Evolutionary conservation across 768 basidiomycete species (phyloP).

Genomic region (Tephrocybe sp.): DNA sequence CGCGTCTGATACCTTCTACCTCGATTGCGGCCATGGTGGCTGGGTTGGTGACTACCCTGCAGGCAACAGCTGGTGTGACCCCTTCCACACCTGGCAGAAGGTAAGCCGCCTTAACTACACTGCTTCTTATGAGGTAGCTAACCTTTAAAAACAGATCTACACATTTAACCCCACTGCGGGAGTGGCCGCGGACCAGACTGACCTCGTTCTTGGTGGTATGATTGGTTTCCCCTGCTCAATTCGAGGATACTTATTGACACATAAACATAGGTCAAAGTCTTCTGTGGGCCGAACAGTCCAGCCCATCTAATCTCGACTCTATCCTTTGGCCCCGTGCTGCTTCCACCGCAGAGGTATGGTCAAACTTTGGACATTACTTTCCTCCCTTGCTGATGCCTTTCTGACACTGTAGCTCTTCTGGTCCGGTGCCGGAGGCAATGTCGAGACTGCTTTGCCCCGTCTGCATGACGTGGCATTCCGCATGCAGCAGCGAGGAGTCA

Average conservation of each 20-base stretch:
- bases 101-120: slow-evolving; percentile 25
- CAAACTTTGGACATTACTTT: neutral
- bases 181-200: slow-evolving; percentile 44
- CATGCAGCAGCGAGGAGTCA: slow-evolving; percentile 57
- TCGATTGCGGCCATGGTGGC: slow-evolving; percentile 73
- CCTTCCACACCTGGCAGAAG: slow-evolving; percentile 80
- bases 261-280: slow-evolving; percentile 51
- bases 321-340: slow-evolving; percentile 74
- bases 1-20: slow-evolving; percentile 76
- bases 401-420: slow-evolving; percentile 52
- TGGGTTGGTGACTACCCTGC: slow-evolving; percentile 53
- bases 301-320: slow-evolving; percentile 61
- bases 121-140: neutral
- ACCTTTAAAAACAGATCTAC: slow-evolving; percentile 38
- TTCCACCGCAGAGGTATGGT: slow-evolving; percentile 54
- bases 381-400: neutral
- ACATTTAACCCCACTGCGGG: slow-evolving; percentile 71
- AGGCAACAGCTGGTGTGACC: slow-evolving; percentile 71
- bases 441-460: slow-evolving; percentile 54
- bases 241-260: neutral
- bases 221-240: neutral
- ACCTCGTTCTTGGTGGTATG: slow-evolving; percentile 66
- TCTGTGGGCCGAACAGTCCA: slow-evolving; percentile 75
- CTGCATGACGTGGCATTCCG: slow-evolving; percentile 66
- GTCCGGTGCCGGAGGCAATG: slow-evolving; percentile 53